These are phyloP conservation scores for Fusarium concolor DNA, from an alignment of 2,329 filamentous ascomycete species.

Conservation along the genomic window DNA sequence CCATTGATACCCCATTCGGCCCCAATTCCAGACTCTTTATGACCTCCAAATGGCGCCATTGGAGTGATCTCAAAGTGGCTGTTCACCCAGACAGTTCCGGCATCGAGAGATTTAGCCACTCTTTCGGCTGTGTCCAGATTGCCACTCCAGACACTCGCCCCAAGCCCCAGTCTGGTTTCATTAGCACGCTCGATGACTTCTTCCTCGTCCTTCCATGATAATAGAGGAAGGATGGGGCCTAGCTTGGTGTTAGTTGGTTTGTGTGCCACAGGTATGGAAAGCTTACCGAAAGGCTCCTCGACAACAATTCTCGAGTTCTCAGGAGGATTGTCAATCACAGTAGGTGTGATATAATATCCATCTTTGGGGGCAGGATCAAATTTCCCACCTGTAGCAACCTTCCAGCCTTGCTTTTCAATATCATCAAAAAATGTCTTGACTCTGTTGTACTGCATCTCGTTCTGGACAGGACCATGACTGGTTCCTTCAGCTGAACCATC, in stretches of 20 bases:
- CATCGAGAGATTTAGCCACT: conserved; percentile 65
- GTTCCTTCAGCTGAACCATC: conserved; percentile 52
- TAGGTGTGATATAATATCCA: conserved; percentile 69
- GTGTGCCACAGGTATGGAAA: too few relatives aligned
- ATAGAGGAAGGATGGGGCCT: conserved; percentile 69
- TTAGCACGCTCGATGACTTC: conserved; percentile 70
- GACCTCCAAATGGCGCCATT: conserved; percentile 55
- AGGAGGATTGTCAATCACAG: conserved; percentile 69
- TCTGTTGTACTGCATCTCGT: conserved; percentile 73
- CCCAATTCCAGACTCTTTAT: conserved; percentile 59
- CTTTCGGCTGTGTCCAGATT: conserved; percentile 62
- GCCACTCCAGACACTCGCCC: conserved; percentile 66
- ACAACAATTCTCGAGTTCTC: conserved; percentile 66
- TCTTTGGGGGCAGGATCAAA: conserved; percentile 44
- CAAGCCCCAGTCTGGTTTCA: conserved; percentile 64
- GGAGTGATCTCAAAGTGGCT: conserved; percentile 60
- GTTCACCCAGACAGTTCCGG: conserved; percentile 71
- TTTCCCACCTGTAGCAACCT: conserved; percentile 54
- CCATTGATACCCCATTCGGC: conserved; percentile 56
- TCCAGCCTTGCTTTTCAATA: conserved; percentile 57
- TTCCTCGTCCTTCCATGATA: conserved; percentile 70
- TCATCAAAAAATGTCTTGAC: conserved; percentile 59
- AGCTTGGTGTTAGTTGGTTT: background rate
- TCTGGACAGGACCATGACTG: conserved; percentile 71
- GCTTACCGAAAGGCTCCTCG: conserved; percentile 63